These are phyloP conservation scores for Suillus luteus DNA, from an alignment of 768 basidiomycete genomes.

Conservation along the genomic window DNA sequence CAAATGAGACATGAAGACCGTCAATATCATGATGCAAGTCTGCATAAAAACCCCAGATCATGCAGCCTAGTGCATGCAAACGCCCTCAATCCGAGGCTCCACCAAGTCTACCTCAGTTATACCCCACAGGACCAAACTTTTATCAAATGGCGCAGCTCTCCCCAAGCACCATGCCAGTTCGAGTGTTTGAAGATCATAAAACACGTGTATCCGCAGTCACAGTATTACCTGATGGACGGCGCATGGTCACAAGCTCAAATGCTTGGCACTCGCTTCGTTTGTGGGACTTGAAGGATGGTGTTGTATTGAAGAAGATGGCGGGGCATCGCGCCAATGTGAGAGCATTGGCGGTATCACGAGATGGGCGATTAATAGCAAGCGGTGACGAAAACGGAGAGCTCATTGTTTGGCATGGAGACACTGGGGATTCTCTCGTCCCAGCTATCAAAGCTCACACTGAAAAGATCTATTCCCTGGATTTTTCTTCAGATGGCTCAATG, in stretches of 20 bases:
- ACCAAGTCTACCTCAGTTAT: neutral
- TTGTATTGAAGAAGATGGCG: neutral
- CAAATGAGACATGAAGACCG: neutral
- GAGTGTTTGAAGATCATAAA: neutral
- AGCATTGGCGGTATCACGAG: neutral
- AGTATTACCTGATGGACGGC: neutral
- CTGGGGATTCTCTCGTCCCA: neutral
- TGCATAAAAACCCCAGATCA: neutral
- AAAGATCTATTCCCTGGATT: neutral
- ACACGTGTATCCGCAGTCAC: neutral
- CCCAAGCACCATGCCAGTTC: neutral
- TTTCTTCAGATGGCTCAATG: slow-evolving; percentile 1
- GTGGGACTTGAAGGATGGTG: neutral
- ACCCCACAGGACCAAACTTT: neutral
- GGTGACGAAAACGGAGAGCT: neutral
- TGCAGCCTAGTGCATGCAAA: neutral
- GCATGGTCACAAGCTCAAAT: neutral
- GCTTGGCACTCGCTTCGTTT: neutral
- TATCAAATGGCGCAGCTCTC: neutral
- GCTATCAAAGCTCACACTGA: neutral
- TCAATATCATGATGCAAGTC: neutral
- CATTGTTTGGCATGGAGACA: neutral
- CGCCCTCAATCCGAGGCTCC: neutral
- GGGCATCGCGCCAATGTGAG: neutral
- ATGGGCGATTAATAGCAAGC: neutral